Conservation (phyloP, 2,329 filamentous ascomycete species). For the Sporothrix luriei region DNA sequence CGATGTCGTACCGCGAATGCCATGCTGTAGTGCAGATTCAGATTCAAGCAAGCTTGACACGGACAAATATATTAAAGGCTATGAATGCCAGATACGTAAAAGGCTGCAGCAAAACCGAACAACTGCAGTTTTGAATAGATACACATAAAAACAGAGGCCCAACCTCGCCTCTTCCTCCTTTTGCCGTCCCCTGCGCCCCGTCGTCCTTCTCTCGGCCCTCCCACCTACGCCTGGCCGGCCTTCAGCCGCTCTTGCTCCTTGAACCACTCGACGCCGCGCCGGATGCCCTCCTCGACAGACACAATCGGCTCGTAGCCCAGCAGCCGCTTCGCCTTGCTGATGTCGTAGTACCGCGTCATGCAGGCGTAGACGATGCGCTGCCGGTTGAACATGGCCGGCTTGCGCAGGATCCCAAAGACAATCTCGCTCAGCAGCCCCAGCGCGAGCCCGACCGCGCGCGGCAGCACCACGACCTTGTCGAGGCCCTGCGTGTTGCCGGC, state of each 20-base stretch:
- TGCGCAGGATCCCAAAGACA: conserved; percentile 53
- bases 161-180: not conserved
- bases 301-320: conserved; percentile 71
- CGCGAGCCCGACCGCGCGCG: conserved; percentile 54
- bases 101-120: not conserved
- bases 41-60: not conserved
- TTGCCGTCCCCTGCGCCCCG: not conserved
- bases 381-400: conserved; percentile 60
- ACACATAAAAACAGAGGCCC: not conserved
- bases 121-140: not conserved
- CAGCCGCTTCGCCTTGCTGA: conserved; percentile 70
- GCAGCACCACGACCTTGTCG: conserved; percentile 58
- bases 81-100: not conserved
- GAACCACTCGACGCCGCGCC: conserved; percentile 57
- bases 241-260: conserved; percentile 53
- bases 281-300: conserved; percentile 65
- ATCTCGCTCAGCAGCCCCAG: conserved; percentile 59
- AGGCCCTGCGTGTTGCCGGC: conserved; percentile 58
- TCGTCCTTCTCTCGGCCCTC: not conserved
- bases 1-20: not conserved
- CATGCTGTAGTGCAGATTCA: too few relatives aligned
- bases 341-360: conserved; percentile 78
- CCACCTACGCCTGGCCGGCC: conserved; percentile 29
- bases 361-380: conserved; percentile 67
- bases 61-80: conserved; percentile 16